phyloP scores from a whole-genome alignment of 768 basidiomycete genomes.

The Trametes cingulata region DNA sequence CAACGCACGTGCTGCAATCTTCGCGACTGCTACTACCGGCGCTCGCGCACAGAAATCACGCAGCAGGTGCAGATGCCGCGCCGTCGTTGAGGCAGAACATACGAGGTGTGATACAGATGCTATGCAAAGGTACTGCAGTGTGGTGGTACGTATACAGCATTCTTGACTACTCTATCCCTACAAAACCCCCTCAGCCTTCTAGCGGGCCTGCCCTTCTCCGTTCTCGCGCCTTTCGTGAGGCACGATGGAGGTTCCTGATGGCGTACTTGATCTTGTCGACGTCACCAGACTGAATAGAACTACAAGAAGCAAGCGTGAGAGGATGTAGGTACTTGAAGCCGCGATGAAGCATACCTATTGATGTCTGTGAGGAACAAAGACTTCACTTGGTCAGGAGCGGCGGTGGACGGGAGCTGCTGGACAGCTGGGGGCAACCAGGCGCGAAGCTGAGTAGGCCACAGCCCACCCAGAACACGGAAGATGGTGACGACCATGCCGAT shows the following conservation, averaged over 20 bases:
- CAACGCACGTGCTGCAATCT: slow-evolving; percentile 18
- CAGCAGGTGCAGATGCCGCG: neutral
- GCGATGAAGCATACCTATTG: slow-evolving; percentile 56
- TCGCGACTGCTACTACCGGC: neutral
- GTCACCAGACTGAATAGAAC: slow-evolving; percentile 63
- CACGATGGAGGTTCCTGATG: slow-evolving; percentile 66
- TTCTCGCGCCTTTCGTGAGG: slow-evolving; percentile 73
- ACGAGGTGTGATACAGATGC: neutral
- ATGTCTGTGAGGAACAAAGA: slow-evolving; percentile 73
- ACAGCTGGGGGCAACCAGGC: slow-evolving; percentile 74
- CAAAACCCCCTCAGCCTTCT: slow-evolving; percentile 33
- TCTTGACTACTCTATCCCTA: slow-evolving; percentile 11
- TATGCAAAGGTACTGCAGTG: slow-evolving; percentile 9
- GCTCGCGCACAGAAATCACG: neutral
- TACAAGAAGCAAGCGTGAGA: slow-evolving; percentile 34
- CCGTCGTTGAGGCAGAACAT: neutral
- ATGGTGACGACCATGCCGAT: slow-evolving; percentile 73
- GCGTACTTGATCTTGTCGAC: slow-evolving; percentile 84
- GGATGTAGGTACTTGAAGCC: slow-evolving; percentile 1
- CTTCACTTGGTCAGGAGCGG: slow-evolving; percentile 65
- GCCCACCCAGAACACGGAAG: slow-evolving; percentile 62
- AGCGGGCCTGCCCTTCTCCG: slow-evolving; percentile 47
- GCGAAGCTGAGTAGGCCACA: slow-evolving; percentile 71
- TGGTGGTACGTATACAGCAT: slow-evolving; percentile 22
- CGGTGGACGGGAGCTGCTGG: slow-evolving; percentile 63